Conservation (phyloP, 768 basidiomycete species). For the Tricholoma hemisulphureum region DNA sequence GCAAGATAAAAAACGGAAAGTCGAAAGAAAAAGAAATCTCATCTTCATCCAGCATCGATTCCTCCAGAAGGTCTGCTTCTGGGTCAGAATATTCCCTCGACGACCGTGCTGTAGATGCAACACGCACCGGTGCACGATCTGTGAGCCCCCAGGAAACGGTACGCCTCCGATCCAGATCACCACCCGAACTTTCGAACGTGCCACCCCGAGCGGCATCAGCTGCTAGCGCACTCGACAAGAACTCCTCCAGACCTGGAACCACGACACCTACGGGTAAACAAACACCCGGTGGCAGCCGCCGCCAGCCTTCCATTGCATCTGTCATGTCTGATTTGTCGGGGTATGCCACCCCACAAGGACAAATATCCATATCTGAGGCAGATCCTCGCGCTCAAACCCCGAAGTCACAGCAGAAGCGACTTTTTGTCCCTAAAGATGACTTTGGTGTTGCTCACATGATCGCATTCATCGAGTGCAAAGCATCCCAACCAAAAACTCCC, state of each 20-base stretch:
- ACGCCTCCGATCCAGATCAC: conserved; percentile 21
- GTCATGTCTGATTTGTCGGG: conserved; percentile 64
- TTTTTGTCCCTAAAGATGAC: conserved; percentile 68
- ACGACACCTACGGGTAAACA: conserved; percentile 35
- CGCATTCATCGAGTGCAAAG: conserved; percentile 76
- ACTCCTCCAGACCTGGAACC: conserved; percentile 26
- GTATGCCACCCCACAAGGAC: conserved; percentile 42
- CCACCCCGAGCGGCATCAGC: conserved; percentile 12
- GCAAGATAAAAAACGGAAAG: conserved; percentile 69
- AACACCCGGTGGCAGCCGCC: conserved; percentile 30
- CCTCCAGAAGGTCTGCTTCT: conserved; percentile 38
- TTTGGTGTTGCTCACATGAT: conserved; percentile 87
- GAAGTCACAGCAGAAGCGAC: conserved; percentile 43
- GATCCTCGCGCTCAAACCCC: conserved; percentile 28
- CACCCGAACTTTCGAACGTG: conserved; percentile 10
- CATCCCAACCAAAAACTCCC: conserved; percentile 36
- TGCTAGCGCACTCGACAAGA: conserved; percentile 8
- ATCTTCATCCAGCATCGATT: conserved; percentile 24
- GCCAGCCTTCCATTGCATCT: conserved; percentile 73
- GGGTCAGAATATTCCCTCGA: conserved; percentile 62
- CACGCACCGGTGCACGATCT: conserved; percentile 36
- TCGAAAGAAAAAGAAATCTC: conserved; percentile 36
- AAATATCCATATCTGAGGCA: conserved; percentile 23
- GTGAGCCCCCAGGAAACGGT: conserved; percentile 41
- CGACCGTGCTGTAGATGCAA: conserved; percentile 31